Evolutionary conservation across 805 yeast genomes (phyloP), one percentile per base, ranked within the genome.

Genomic region (Ogataea angusta): DNA sequence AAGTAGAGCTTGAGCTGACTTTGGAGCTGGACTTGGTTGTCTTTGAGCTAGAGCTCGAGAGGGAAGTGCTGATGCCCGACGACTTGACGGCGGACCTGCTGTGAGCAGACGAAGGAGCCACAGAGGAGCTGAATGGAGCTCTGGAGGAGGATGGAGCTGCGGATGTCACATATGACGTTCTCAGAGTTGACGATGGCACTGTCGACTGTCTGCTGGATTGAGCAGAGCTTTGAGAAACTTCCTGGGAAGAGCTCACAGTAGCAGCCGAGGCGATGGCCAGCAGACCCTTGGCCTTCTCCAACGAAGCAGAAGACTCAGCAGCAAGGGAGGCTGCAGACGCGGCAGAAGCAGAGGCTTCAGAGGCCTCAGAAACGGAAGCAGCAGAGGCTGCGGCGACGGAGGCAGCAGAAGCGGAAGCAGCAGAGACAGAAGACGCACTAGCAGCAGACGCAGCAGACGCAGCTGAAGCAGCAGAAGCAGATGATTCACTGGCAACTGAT

Each of bases 161-260:
- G 1, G 51, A 36, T 13, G 63, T 48, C 10, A 60, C 27, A 24
- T 62, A 53, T 24, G 63, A 53, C 40, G 60, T 57, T 45, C 61
- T 66, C 13, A 70, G 64, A 34, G 76, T 71, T 38, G 69, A 60
- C 18, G 75, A 23, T 47, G 48, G 27, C 37, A 45, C 9, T 67
- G 52, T 52, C 12, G 64, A 47, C 5, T 37, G 27, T 15, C 41
- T 54, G 30, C 51, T 48, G n/a, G 48, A 48, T 9, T 49, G 39
- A 10, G 37, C 42, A 10, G 67, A 49, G 33, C 54, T 47, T 30
- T 57, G 53, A 12, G 64, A 43, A 6, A 36, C 39, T 10, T 37
- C 53, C 23, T 48, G 45, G 10, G 46, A 45, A 10, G 54, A 38
- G 16, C 49, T 45, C 15, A 55, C 47, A 15, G 62, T 57, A 18